phyloP scores from a whole-genome alignment of 352 stramenopile species.

The Ophiocytium majus region DNA sequence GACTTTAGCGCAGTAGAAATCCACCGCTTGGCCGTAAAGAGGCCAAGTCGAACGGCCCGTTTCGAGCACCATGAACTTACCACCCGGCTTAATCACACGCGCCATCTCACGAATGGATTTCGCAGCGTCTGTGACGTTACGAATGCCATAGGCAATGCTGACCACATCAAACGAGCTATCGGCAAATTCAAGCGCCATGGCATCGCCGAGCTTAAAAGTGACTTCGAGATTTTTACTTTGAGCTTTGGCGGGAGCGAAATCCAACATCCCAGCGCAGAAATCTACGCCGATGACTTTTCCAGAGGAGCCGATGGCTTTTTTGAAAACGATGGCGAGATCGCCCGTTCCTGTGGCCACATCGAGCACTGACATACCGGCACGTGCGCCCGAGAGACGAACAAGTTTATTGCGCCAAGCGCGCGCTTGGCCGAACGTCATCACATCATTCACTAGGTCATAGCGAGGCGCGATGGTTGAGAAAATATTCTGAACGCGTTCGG shows the following conservation, averaged over 20 bases:
- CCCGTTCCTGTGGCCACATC: background rate
- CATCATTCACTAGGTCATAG: background rate
- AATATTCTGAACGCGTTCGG: background rate
- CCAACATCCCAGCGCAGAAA: background rate
- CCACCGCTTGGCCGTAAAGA: background rate
- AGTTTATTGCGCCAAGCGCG: background rate
- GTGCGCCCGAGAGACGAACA: background rate
- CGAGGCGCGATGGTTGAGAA: background rate
- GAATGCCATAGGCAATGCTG: background rate
- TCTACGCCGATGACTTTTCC: background rate
- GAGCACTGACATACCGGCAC: background rate
- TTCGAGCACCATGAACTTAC: conserved; percentile 5
- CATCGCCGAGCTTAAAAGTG: background rate
- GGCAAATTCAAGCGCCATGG: background rate
- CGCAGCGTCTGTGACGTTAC: background rate
- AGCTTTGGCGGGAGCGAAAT: background rate
- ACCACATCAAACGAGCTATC: conserved; percentile 1
- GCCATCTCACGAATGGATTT: background rate
- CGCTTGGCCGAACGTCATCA: background rate
- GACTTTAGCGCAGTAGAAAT: background rate
- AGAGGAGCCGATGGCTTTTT: background rate
- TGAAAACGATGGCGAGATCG: background rate
- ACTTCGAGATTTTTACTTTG: background rate
- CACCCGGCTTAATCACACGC: background rate
- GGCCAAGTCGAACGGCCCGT: background rate